Evolutionary conservation across 129 eudicot species (phyloP), one percentile per base, ranked within the genome.

Genomic region (Pittosporum tobira): DNA sequence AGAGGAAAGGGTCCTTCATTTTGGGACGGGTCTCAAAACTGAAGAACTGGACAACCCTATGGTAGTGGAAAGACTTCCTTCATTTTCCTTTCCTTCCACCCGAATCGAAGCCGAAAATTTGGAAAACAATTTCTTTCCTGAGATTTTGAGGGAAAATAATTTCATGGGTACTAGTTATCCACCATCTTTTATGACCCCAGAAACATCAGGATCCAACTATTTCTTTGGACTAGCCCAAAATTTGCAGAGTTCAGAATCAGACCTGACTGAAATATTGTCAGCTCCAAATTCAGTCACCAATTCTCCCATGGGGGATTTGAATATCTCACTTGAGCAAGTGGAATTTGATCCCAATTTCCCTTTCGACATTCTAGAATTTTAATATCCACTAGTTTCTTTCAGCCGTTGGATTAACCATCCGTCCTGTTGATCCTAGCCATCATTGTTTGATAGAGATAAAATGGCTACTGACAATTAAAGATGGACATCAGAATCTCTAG

Each of bases 81-180:
- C 73, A 18, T 84, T 80, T 40, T 65, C 76, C n/a, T 84, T 84
- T 74, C 73, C 78, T 15, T 72, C 77, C 3, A 70, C 82, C 4
- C 77, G 78, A 59, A 46, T 64, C 23, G 84, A 77, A 51, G 48
- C 74, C 22, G 88, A 55, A 43, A 69, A 57, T 43, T 14, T 64
- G n/a, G 80, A 77, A 21, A 55, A 56, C 24, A 51, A 71, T 37
- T 65, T 75, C 69, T 64, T 57, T 59, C 42, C 60, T 5, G 76
- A 55, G 25, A 30, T 27, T 23, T 7, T 30, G 10, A 47, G 28
- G 56, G 64, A 27, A 46, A 20, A 60, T 16, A 25, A 29, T 48
- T 59, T 77, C 47, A 27, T 51, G 29, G 51, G 43, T 5, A 26
- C 67, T 48, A 75, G 67, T 52, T 75, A 34, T 51, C 59, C 85